A percentile compares a stretch with the other conserved stretches of the same genome.
These are phyloP conservation scores for Parathielavia hyrcaniae DNA, from an alignment of 495 filamentous ascomycete genomes.

Conservation along the genomic window DNA sequence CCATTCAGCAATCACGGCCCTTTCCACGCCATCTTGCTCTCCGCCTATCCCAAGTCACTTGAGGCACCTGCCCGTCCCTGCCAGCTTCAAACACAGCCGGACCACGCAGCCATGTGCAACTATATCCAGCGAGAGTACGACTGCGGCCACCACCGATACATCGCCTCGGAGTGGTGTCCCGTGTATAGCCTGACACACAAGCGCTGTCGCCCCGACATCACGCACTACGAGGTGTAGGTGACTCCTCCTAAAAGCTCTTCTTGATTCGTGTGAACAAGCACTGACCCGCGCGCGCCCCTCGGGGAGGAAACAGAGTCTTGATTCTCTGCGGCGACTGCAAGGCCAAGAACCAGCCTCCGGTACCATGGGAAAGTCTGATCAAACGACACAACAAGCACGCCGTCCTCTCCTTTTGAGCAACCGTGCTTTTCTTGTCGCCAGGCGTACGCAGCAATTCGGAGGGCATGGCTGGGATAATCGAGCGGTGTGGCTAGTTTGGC, in stretches of 20 bases:
- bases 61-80: too few relatives aligned
- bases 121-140: slow-evolving; percentile 22
- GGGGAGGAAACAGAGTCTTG: slow-evolving; percentile 6
- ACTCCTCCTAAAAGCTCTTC: not conserved
- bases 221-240: slow-evolving; percentile 25
- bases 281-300: not conserved
- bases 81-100: not conserved
- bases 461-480: too few relatives aligned
- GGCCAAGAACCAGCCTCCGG: slow-evolving; percentile 9
- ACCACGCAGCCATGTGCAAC: slow-evolving; percentile 20
- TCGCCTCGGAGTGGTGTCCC: slow-evolving; percentile 26
- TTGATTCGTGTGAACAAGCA: not conserved
- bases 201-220: slow-evolving; percentile 24
- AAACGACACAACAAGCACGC: slow-evolving; percentile 10
- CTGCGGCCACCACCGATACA: slow-evolving; percentile 29
- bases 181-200: slow-evolving; percentile 24
- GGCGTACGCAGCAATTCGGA: too few relatives aligned
- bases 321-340: slow-evolving; percentile 27
- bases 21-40: too few relatives aligned
- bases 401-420: not conserved
- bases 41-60: too few relatives aligned
- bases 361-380: slow-evolving; percentile 26
- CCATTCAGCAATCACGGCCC: too few relatives aligned
- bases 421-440: too few relatives aligned
- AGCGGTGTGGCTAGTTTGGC: too few relatives aligned